Evolutionary conservation across 352 stramenopile genomes (phyloP).

Genomic region (Globisporangium echinulatum): DNA sequence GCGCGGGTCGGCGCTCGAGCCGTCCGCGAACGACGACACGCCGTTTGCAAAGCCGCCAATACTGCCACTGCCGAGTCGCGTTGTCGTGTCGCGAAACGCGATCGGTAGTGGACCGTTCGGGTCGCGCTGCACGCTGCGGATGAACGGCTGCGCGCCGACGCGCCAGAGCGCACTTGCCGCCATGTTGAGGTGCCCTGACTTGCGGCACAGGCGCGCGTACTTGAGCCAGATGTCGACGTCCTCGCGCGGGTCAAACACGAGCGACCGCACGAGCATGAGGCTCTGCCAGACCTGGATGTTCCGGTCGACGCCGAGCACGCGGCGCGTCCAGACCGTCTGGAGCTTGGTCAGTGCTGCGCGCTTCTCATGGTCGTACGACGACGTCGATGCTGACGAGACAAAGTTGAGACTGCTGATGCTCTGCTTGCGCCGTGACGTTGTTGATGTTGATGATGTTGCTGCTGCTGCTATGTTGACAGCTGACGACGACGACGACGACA

Average conservation of each 20-base stretch:
- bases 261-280: conserved; percentile 93
- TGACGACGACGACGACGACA: conserved; percentile 14
- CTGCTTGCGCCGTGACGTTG: conserved; percentile 48
- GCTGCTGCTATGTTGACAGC: conserved; percentile 6
- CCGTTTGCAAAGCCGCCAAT: conserved; percentile 50
- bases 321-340: conserved; percentile 77
- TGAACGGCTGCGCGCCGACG: conserved; percentile 75
- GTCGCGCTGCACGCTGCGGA: conserved; percentile 69
- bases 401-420: conserved; percentile 81
- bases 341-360: conserved; percentile 63
- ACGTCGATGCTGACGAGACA: conserved; percentile 64
- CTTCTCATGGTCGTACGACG: conserved; percentile 70
- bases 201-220: conserved; percentile 89
- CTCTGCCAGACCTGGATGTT: conserved; percentile 93
- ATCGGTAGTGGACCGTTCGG: conserved; percentile 59
- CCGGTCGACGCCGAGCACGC: conserved; percentile 92
- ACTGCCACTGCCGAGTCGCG: conserved; percentile 20
- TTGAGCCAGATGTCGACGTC: conserved; percentile 93
- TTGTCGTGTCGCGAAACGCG: conserved; percentile 36
- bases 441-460: conserved; percentile 18
- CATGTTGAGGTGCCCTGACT: conserved; percentile 86
- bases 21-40: conserved; percentile 50
- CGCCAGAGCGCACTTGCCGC: conserved; percentile 74
- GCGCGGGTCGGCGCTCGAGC: conserved; percentile 60
- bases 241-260: conserved; percentile 87